Base-by-base conservation (phyloP, 208 protist genomes). In the Leptomonas seymouri region DNA sequence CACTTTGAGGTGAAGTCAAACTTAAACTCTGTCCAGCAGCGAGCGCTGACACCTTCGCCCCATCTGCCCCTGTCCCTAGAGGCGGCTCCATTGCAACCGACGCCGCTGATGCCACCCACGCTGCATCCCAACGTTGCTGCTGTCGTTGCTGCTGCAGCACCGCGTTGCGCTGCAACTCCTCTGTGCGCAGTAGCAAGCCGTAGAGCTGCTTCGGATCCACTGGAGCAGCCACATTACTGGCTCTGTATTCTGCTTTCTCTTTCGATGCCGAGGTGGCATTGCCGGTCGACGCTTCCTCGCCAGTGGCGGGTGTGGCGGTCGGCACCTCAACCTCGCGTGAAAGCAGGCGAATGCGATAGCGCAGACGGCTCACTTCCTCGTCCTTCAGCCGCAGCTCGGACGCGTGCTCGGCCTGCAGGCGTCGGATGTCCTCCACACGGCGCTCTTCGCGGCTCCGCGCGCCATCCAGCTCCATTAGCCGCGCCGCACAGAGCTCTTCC, bases 311-410 rank as follows among this genome's bases (percentile, higher is more conserved):
- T 46, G 18, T 27, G 20, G 21, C 56, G 55, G 15, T 41, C 27
- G 44, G 31, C 31, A 50, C 46, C 34, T 51, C 67, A 31, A 39
- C 41, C 23, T 76, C 55, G 1, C 76, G 57, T 54, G 46, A 30
- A 23, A 87, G 39, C n/a, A 76, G 72, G 12, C 85, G 86, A 48
- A 93, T 34, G 23, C 87, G 87, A 62, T 89, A 90, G 18, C 86
- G 87, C 25, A 93, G 78, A 16, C 85, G 90, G 16, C 71, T 41
- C 15, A 95, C 71, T 49, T 91, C 86, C 54, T 95, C 90, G 15
- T 95, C 87, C 75, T 91, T 91, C 54, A 95, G 56, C 31, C 78
- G 81, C 55, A 95, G 51, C 78, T 95, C 90, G 41, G 87, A 77
- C 3, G 82, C 74, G 67, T 92, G 86, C 59, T 95, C 90, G 25